Conservation (phyloP, 1,284 basidiomycete genomes). For the Cryptococcus sp. region DNA sequence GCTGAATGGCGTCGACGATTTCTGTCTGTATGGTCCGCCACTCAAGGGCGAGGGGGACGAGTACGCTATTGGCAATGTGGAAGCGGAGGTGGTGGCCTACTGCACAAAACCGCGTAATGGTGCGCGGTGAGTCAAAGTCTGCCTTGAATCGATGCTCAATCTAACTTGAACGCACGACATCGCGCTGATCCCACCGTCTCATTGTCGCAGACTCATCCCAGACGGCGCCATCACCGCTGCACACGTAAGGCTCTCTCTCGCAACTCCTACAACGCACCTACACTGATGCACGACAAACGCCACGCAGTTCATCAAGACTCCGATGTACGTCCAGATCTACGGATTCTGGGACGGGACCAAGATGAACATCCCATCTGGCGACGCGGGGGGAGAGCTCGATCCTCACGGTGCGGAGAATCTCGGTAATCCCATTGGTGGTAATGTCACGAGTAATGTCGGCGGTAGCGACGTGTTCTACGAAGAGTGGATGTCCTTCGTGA, state of each 20-base stretch:
- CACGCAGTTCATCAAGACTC: slow-evolving; percentile 46
- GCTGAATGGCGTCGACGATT: slow-evolving; percentile 52
- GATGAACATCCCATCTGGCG: slow-evolving; percentile 55
- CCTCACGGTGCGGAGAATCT: slow-evolving; percentile 53
- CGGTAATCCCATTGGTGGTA: slow-evolving; percentile 59
- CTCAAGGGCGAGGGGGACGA: slow-evolving; percentile 28
- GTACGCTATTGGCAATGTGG: slow-evolving; percentile 46
- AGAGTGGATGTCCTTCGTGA: slow-evolving; percentile 56
- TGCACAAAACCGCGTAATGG: slow-evolving; percentile 47
- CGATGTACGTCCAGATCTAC: slow-evolving; percentile 55
- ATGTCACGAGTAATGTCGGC: slow-evolving; percentile 57
- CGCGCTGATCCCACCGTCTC: no score
- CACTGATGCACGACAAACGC: not conserved
- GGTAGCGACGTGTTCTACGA: slow-evolving; percentile 58
- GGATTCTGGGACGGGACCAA: slow-evolving; percentile 54
- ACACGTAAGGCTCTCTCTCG: slow-evolving; percentile 32
- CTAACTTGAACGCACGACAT: no score
- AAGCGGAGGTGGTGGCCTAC: slow-evolving; percentile 47
- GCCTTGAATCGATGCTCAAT: no score
- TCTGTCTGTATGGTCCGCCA: slow-evolving; percentile 51
- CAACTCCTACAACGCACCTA: not conserved
- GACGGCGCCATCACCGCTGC: slow-evolving; percentile 49
- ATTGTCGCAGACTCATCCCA: slow-evolving; percentile 50
- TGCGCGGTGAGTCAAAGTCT: slow-evolving; percentile 33
- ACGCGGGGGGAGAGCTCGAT: slow-evolving; percentile 56